phyloP scores from a whole-genome alignment of 1,139 yeast species.

The Yamadazyma diddensiae region DNA sequence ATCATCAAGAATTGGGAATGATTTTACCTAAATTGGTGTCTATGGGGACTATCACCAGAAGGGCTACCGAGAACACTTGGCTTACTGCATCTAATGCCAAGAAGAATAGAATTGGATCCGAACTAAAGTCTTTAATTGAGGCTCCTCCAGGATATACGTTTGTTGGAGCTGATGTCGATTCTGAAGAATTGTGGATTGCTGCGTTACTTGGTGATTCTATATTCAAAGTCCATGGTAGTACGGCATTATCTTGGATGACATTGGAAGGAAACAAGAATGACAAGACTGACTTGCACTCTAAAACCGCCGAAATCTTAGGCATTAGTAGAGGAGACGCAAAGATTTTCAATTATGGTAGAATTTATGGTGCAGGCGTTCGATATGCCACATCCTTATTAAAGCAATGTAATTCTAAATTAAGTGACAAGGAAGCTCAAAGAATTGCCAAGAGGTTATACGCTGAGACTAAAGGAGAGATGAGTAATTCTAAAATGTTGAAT shows the following conservation, averaged over 20 bases:
- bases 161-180: constrained; percentile 98
- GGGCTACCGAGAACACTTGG: constrained; percentile 99
- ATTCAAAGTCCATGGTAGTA: constrained; percentile 88
- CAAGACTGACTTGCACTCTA: constrained; percentile 93
- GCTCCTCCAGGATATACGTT: constrained; percentile 91
- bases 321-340: constrained; percentile 92
- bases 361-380: constrained; percentile 94
- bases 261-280: constrained; percentile 90
- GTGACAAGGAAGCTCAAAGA: constrained; percentile 66
- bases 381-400: constrained; percentile 81
- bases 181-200: constrained; percentile 98
- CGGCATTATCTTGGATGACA: constrained; percentile 99
- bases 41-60: constrained; percentile 95
- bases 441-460: constrained; percentile 70
- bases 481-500: constrained; percentile 23
- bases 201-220: constrained; percentile 90
- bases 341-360: constrained; percentile 92
- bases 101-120: constrained; percentile 82
- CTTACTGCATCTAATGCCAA: constrained; percentile 95
- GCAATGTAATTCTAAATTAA: constrained; percentile 70
- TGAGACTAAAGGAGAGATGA: constrained; percentile 73
- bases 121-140: constrained; percentile 76
- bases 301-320: constrained; percentile 86
- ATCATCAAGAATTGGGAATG: constrained; percentile 51
- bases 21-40: constrained; percentile 81